Base-by-base conservation (phyloP, 495 filamentous ascomycete species). In the Stereocaulon alpinum region DNA sequence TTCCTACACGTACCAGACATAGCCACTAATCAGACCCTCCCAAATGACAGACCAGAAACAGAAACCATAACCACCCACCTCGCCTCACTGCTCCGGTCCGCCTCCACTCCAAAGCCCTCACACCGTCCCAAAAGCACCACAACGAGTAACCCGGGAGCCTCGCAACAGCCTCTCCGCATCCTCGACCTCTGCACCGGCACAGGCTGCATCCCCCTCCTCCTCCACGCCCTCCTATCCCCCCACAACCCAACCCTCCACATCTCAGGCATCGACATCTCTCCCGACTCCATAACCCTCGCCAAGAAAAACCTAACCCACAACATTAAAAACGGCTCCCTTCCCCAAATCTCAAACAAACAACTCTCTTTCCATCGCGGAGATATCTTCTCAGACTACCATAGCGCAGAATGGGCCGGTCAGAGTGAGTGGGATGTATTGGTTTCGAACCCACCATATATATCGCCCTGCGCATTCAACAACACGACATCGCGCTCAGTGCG, bases 381-480 rank as follows among this genome's bases (percentile, higher is more conserved):
- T 67, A 72, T 91, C 7, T 78, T 90, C 40, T 50, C 45, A 22
- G 0, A 57, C 29, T 0, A 18, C 1, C 14, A 18, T 52, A 2
- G 55, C 6, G 34, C 15, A 29, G 4, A 6, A 32, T 6, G 30
- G 17, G 24, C 4, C 2, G 9, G 1, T 12, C 17, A 52, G 12
- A 4, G 53, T 20, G 55, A 43, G 27, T 82, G 78, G 58, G 87
- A 95, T 62, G 67, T 98, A n/a, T 68, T 98, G 0, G 81, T 90
- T 37, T 82, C 86, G 5, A 98, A 98, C 70, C 93, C 93, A 12
- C 93, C 93, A 0, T 97, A 98, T 70, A 86, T 98, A 50, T 92
- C 91, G 12, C 67, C 69, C 0, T 18, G 54, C 0, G 73, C 75
- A 2, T 94, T 86, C 63, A 72, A 67, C 12, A 77, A 74, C 3